Conservation (phyloP, 305 asterid species). For the Fraxinus nigra region DNA sequence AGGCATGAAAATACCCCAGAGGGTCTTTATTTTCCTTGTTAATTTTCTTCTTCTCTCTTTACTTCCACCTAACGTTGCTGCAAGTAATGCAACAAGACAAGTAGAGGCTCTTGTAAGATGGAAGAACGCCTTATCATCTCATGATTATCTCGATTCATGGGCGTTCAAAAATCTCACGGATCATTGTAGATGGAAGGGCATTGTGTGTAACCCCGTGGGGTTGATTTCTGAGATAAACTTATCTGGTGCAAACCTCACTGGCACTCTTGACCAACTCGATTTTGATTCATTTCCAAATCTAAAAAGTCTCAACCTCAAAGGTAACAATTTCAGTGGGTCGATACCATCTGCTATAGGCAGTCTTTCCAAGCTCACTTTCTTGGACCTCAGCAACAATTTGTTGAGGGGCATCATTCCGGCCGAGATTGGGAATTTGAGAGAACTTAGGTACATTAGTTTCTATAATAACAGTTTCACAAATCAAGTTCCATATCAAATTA, state of each 20-base stretch:
- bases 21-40: conserved; percentile 17
- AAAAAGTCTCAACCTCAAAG: conserved; percentile 10
- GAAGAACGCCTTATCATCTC: conserved; percentile 34
- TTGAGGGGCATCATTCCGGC: conserved; percentile 36
- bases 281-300: conserved; percentile 28
- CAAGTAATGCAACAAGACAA: conserved; percentile 39
- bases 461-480: conserved; percentile 41
- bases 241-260: conserved; percentile 32
- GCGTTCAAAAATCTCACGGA: conserved; percentile 38
- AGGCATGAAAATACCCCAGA: conserved; percentile 30
- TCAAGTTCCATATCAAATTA: conserved; percentile 26
- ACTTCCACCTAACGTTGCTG: conserved; percentile 24
- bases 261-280: conserved; percentile 42
- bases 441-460: conserved; percentile 34
- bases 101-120: conserved; percentile 46
- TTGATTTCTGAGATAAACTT: conserved; percentile 47
- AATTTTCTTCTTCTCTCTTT: conserved; percentile 20
- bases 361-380: conserved; percentile 27
- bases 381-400: conserved; percentile 50
- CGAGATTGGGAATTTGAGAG: conserved; percentile 40
- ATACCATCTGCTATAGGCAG: conserved; percentile 14
- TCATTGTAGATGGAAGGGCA: conserved; percentile 65
- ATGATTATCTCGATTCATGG: conserved; percentile 55
- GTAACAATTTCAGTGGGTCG: conserved; percentile 12
- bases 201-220: conserved; percentile 46